Conservation (phyloP, 2,329 filamentous ascomycete species). For the Xenoacremonium recifei region DNA sequence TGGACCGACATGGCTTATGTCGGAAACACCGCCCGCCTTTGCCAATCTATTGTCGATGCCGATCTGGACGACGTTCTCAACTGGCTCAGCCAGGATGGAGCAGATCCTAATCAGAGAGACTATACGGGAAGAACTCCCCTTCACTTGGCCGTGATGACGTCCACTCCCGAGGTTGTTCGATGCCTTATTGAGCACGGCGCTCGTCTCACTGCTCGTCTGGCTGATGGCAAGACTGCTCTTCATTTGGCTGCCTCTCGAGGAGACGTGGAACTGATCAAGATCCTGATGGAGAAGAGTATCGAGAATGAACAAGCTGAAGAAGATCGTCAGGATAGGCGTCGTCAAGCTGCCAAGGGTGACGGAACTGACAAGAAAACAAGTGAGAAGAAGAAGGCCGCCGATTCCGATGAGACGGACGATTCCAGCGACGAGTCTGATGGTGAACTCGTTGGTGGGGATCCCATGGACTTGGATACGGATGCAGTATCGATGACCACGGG, state of each 20-base stretch:
- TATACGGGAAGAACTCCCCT: conserved; percentile 77
- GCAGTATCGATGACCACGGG: conserved; percentile 56
- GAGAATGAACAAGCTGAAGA: conserved; percentile 69
- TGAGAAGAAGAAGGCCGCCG: conserved; percentile 2
- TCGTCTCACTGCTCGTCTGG: conserved; percentile 70
- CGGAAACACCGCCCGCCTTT: conserved; percentile 73
- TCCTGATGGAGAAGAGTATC: conserved; percentile 71
- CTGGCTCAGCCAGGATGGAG: conserved; percentile 66
- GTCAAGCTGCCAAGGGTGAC: conserved; percentile 32
- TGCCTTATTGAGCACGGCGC: conserved; percentile 70
- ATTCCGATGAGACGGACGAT: conserved; percentile 16
- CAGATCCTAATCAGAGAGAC: conserved; percentile 72
- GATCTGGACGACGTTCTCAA: conserved; percentile 68
- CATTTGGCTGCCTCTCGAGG: conserved; percentile 77
- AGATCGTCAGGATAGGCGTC: conserved; percentile 52
- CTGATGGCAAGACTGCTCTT: conserved; percentile 79
- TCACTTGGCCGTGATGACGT: conserved; percentile 70
- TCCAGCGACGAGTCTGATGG: conserved; percentile 40
- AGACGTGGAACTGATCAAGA: conserved; percentile 64
- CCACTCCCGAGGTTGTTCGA: conserved; percentile 68
- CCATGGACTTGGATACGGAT: conserved; percentile 49
- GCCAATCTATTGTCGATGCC: conserved; percentile 75
- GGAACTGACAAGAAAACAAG: conserved; percentile 13
- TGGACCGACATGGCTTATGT: conserved; percentile 93
- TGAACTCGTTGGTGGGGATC: conserved; percentile 45